Base-by-base conservation (phyloP, 805 yeast genomes). In the Starmerella tilneyi region DNA sequence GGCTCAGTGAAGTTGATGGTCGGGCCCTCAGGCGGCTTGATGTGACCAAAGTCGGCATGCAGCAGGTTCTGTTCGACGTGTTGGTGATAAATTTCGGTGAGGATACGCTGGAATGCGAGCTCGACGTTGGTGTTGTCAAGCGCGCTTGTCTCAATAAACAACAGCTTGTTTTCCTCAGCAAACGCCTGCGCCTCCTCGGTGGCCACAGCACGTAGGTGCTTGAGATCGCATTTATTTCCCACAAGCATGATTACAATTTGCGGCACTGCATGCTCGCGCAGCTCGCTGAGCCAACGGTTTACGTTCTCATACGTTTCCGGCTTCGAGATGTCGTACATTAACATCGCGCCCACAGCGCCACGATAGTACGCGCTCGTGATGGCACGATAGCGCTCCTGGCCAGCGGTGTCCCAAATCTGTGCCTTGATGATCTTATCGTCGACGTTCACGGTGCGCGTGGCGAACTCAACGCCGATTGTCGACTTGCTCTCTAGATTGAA, bases 401-500 rank as follows among this genome's bases (percentile, higher is more conserved):
- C 98, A 2, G 98, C 98, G 29, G 98, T 89, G 66, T 89, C 98
- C 98, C 98, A 89, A 62, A 89, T 89, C 71, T 89, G 98, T 59
- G 94, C 78, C 68, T 89, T 89, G 64, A 89, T 88, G 49, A 94
- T 85, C 70, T 89, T 92, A 55, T 94, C 96, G 61, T 92, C 97
- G 48, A 92, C 75, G 59, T 84, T 94, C 46, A 92, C 78, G 3
- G 96, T 88, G 63, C 96, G 75, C 19, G 97, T 92, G 35, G 97
- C 97, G 69, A 89, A 89, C 66, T 92, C 98, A 42, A 92, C 98
- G 39, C 98, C 98, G 61, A 89, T 89, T 22, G 98, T 89, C 44
- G 94, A 82, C 65, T 92, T 79, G 15, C 92, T 79, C 63, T 92
- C 97, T 53, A 88, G 74, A 67, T 88, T 86, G 71, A 92, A 89